These are phyloP conservation scores for Corynascus novoguineensis DNA, from an alignment of 495 filamentous ascomycete genomes.

Conservation along the genomic window DNA sequence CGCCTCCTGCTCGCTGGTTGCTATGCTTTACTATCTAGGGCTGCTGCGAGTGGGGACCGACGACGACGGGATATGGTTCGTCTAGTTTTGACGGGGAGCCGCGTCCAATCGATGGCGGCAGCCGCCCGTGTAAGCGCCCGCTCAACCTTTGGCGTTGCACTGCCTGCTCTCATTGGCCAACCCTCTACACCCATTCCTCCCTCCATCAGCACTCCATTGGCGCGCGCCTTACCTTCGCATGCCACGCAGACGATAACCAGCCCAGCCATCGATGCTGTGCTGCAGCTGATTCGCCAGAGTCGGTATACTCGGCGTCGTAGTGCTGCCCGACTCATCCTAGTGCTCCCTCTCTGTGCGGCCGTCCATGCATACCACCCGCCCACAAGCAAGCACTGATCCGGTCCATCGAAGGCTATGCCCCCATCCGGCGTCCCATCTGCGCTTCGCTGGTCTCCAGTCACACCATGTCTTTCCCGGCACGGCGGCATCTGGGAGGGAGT, in stretches of 20 bases:
- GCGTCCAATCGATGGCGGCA: conserved; percentile 25
- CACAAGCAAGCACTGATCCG: conserved; percentile 2
- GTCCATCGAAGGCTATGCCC: background rate
- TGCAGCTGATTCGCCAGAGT: conserved; percentile 25
- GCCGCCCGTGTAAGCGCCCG: conserved; percentile 32
- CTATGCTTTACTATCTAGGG: background rate
- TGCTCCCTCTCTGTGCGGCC: conserved; percentile 3
- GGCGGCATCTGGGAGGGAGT: conserved; percentile 4
- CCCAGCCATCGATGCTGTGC: conserved; percentile 3
- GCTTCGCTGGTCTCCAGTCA: conserved; percentile 17
- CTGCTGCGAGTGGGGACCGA: conserved; percentile 1
- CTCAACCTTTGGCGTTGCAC: conserved; percentile 17
- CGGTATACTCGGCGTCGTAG: conserved; percentile 13
- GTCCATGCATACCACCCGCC: conserved; percentile 13
- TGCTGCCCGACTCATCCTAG: conserved; percentile 21
- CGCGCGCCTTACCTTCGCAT: conserved; percentile 32
- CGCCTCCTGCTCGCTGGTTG: background rate
- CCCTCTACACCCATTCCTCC: conserved; percentile 3
- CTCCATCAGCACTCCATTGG: conserved; percentile 23
- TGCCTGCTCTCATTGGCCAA: conserved; percentile 25
- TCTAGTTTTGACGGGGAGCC: conserved; percentile 11
- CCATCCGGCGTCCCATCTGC: conserved; percentile 12
- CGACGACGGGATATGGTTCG: conserved; percentile 16
- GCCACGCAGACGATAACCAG: conserved; percentile 11
- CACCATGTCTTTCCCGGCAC: conserved; percentile 6